Conservation (phyloP, 192 early-diverging fungal species). For the Funneliformis mosseae region DNA sequence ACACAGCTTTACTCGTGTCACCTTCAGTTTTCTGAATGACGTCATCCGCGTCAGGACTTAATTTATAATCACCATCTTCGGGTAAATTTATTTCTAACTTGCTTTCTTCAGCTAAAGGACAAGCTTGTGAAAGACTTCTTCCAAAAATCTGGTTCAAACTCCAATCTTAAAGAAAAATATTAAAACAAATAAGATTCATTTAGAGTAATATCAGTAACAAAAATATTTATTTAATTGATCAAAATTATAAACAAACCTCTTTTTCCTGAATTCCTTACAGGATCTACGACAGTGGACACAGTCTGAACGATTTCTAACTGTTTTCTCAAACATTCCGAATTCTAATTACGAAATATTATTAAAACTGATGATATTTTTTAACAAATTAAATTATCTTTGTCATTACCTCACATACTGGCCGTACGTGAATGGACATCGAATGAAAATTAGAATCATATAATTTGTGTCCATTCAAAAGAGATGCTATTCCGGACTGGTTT, state of each 20-base stretch:
- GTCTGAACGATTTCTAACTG: conserved; percentile 71
- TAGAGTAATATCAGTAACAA: background rate
- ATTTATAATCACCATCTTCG: conserved; percentile 34
- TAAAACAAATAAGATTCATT: background rate
- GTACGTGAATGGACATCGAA: conserved; percentile 81
- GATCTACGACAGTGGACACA: conserved; percentile 81
- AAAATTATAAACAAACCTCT: conserved; percentile 35
- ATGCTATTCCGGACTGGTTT: conserved; percentile 77
- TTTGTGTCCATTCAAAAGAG: conserved; percentile 86
- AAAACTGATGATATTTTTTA: background rate
- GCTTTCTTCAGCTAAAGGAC: conserved; percentile 55
- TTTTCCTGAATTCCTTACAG: conserved; percentile 54
- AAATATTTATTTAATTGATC: background rate
- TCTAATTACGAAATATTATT: conserved; percentile 36
- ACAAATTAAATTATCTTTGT: background rate
- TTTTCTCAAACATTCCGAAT: conserved; percentile 48
- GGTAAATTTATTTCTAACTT: conserved; percentile 46
- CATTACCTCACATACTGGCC: conserved; percentile 50
- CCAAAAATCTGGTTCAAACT: conserved; percentile 53
- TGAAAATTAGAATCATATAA: conserved; percentile 91
- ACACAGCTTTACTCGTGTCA: conserved; percentile 42
- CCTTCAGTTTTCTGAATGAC: background rate
- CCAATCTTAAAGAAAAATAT: conserved; percentile 44
- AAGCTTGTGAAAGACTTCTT: conserved; percentile 46
- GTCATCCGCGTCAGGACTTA: conserved; percentile 34